Evolutionary conservation across 169 alveolate species (phyloP).

Genomic region (Plasmodium malariae): DNA sequence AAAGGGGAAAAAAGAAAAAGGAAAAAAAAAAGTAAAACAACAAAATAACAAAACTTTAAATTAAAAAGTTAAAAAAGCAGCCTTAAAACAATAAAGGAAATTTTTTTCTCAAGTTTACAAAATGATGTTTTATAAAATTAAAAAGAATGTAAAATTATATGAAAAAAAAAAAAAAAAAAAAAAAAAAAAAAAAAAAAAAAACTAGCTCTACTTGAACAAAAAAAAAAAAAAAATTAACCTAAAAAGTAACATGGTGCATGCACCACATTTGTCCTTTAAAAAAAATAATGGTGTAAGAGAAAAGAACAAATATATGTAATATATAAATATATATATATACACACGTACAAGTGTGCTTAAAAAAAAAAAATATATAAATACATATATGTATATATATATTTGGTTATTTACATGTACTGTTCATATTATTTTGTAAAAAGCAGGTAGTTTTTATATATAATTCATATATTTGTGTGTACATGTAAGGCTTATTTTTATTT

Average conservation of each 20-base stretch:
- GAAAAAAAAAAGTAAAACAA: no score
- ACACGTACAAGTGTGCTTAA: background rate
- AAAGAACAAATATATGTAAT: conserved; percentile 7
- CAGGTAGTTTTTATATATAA: background rate
- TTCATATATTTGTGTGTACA: background rate
- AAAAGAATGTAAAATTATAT: background rate
- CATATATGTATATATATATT: background rate
- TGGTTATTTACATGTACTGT: conserved; percentile 9
- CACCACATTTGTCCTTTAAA: conserved; percentile 33
- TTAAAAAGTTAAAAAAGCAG: no score
- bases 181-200: conserved; percentile 11
- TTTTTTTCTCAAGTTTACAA: no score
- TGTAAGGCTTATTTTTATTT: conserved; percentile 12
- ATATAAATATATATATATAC: background rate
- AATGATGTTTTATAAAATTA: no score
- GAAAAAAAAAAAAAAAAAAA: background rate
- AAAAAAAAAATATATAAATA: conserved; percentile 4
- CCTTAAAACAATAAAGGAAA: no score
- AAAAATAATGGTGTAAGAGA: conserved; percentile 25
- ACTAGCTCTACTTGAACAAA: conserved; percentile 14
- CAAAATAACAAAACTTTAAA: no score
- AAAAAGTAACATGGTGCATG: conserved; percentile 16
- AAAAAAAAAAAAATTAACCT: background rate
- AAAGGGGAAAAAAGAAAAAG: no score
- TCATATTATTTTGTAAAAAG: conserved; percentile 22